phyloP scores from a whole-genome alignment of 306 rosid genomes.

The barrel medic (Medicago truncatula) region DNA sequence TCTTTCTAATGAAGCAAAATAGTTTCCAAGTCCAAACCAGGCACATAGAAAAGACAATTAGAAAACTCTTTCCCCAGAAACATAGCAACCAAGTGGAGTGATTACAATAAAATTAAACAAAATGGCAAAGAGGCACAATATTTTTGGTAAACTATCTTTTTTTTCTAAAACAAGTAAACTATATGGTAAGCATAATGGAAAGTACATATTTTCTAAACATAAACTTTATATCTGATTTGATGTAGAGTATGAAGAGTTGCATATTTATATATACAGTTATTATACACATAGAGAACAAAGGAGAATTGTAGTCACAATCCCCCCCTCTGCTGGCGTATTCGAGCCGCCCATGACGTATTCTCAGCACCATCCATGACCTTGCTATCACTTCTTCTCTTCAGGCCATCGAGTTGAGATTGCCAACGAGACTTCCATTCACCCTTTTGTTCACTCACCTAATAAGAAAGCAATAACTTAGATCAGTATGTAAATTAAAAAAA shows the following conservation, averaged over 20 bases:
- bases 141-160: slow-evolving; percentile 4
- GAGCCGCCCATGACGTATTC: slow-evolving; percentile 79
- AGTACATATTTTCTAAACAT: background rate
- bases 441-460: slow-evolving; percentile 60
- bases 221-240: slow-evolving; percentile 35
- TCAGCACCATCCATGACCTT: slow-evolving; percentile 43
- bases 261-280: slow-evolving; percentile 17
- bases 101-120: background rate
- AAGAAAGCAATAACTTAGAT: slow-evolving; percentile 27
- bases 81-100: background rate
- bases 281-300: background rate
- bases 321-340: slow-evolving; percentile 72
- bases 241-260: slow-evolving; percentile 3
- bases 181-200: slow-evolving; percentile 1
- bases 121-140: background rate
- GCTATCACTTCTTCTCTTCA: slow-evolving; percentile 62
- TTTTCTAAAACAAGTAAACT: background rate
- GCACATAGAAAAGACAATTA: too few species aligned
- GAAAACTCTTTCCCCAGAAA: too few species aligned
- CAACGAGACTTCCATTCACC: slow-evolving; percentile 64
- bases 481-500: background rate
- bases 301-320: slow-evolving; percentile 37
- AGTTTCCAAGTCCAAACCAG: too few species aligned
- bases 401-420: slow-evolving; percentile 69
- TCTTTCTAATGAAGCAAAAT: background rate